phyloP scores from a whole-genome alignment of 1,284 basidiomycete genomes.

The Puccinia coronata region DNA sequence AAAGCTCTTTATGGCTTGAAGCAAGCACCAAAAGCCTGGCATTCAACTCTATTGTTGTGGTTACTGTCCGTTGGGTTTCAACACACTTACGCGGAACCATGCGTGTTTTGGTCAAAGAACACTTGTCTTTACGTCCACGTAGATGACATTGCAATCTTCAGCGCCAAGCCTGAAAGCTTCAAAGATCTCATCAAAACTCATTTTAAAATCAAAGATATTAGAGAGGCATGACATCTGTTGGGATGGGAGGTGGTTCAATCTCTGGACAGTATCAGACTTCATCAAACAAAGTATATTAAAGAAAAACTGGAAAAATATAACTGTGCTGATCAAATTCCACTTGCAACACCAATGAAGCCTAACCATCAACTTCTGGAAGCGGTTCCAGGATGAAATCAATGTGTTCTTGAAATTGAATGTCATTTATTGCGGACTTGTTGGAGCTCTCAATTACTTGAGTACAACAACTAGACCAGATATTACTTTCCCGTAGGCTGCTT shows the following conservation, averaged over 20 bases:
- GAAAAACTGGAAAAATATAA: neutral
- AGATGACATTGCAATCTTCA: too few species aligned
- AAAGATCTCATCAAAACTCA: neutral
- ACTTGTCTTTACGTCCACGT: neutral
- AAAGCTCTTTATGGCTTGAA: constrained; percentile 12
- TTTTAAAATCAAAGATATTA: neutral
- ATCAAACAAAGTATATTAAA: neutral
- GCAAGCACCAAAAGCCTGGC: neutral
- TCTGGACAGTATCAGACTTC: neutral
- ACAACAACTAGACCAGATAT: constrained; percentile 1
- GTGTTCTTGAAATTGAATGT: neutral
- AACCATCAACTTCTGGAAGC: neutral
- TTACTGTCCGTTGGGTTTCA: neutral
- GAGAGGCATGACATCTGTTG: neutral
- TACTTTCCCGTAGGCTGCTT: constrained; percentile 4
- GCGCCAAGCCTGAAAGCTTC: neutral
- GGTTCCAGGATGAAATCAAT: neutral
- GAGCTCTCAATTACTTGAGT: constrained; percentile 12
- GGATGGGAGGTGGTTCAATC: neutral
- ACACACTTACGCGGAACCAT: neutral
- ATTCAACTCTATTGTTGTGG: neutral
- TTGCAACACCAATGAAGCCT: neutral
- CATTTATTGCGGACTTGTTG: neutral
- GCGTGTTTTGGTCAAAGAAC: neutral
- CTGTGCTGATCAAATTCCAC: neutral